Evolutionary conservation across 1,284 basidiomycete species (phyloP), one percentile per base, ranked within the genome.

Genomic region (Inonotus hispidus): DNA sequence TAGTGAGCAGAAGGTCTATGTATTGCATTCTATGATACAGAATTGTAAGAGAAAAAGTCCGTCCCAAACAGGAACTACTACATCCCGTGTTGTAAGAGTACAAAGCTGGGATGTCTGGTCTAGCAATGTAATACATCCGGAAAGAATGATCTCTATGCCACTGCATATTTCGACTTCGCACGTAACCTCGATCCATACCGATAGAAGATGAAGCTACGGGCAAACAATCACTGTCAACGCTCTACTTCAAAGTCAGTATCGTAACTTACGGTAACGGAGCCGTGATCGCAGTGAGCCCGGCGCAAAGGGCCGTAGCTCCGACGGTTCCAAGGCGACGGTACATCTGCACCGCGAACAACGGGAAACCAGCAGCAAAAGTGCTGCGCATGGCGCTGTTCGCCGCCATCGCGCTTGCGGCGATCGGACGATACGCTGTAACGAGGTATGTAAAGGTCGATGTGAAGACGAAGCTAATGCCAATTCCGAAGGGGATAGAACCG

Each of bases 381-480:
- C 79, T 82, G 1, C 90, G 77, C 67, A 89, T 69, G 11, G 85
- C 84, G 39, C 80, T 84, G 69, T 93, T 93, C 32, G 82, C 77
- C 0, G 89, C 87, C 81, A 93, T 84, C 0, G 88, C 88, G 10
- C 82, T 85, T 1, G 90, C 90, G 0, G 90, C 88, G 46, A 91
- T 85, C 0, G 89, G 89, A 11, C 88, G 81, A 70, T 90, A 92
- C 0, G 88, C 85, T 23, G 81, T 83, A 25, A 84, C 84, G 53
- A 86, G 77, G 67, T 87, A 88, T 0, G 87, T 88, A 75, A 92
- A 92, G 1, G 83, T 84, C 1, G 82, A 80, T 0, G 82, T 83
- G 71, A 83, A 92, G 29, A 83, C 78, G 66, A 82, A 87, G 55
- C 84, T 79, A 5, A 79, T 75, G 3, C 84, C 84, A 0, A 76